Evolutionary conservation across 345 rosid genomes (phyloP).

Genomic region (Cardamine chenopodiifolia): DNA sequence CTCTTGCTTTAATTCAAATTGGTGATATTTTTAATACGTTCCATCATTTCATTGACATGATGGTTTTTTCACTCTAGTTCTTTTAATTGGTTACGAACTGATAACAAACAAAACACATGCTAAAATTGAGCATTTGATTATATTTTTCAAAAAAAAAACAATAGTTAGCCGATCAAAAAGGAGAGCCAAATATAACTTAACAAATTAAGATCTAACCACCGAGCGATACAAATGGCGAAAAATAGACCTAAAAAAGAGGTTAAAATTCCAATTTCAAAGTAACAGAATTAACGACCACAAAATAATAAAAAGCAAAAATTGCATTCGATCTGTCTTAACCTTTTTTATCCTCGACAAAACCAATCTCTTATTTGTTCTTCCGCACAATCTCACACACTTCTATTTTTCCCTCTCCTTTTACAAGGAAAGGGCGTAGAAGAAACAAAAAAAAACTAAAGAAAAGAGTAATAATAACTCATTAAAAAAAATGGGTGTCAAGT

Average conservation of each 20-base stretch:
- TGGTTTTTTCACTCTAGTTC: neutral
- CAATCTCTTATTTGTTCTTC: conserved; percentile 39
- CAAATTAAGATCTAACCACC: conserved; percentile 33
- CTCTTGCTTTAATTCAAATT: no score
- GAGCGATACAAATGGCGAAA: neutral
- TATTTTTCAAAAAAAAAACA: neutral
- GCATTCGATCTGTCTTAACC: conserved; percentile 31
- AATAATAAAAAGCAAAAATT: conserved; percentile 19
- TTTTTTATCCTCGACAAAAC: conserved; percentile 33
- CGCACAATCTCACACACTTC: conserved; percentile 28
- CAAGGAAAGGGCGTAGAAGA: conserved; percentile 51
- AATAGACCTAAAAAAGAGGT: conserved; percentile 36
- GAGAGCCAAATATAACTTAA: conserved; percentile 33
- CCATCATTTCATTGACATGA: neutral
- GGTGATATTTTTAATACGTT: no score
- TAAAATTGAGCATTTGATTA: conserved; percentile 28
- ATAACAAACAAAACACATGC: conserved; percentile 20
- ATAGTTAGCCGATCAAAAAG: conserved; percentile 18
- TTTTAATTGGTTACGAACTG: conserved; percentile 21
- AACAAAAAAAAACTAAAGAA: conserved; percentile 6
- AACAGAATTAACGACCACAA: conserved; percentile 39
- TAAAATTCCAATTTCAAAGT: conserved; percentile 24
- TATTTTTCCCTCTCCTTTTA: conserved; percentile 42
- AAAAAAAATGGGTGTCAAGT: conserved; percentile 44
- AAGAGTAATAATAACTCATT: conserved; percentile 1